These are phyloP conservation scores for Prinsepia uniflora DNA, from an alignment of 306 rosid genomes.

Conservation along the genomic window DNA sequence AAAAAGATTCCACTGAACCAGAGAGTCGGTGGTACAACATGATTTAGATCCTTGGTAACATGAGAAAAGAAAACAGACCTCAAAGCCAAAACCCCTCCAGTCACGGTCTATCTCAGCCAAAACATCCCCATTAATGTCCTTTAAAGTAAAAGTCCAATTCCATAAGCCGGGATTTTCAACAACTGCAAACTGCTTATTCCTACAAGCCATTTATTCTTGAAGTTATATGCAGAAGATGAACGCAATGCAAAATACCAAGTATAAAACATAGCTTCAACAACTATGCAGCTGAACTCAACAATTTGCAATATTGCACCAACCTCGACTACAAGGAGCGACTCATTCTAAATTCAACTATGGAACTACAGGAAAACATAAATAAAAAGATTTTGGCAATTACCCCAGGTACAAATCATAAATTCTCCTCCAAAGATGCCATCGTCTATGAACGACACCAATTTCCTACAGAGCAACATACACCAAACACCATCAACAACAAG, in stretches of 20 bases:
- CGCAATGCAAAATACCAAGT: not conserved
- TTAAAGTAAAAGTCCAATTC: slow-evolving; percentile 94
- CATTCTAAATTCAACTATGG: not conserved
- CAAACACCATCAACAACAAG: slow-evolving; percentile 29
- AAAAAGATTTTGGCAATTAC: slow-evolving; percentile 39
- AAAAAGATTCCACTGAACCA: not conserved
- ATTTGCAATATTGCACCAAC: slow-evolving; percentile 5
- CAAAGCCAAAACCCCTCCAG: slow-evolving; percentile 98
- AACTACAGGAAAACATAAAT: not conserved
- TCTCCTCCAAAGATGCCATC: slow-evolving; percentile 99
- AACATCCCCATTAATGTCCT: slow-evolving; percentile 70
- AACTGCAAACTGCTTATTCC: slow-evolving; percentile 80
- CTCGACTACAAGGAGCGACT: not conserved
- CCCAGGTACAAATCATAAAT: slow-evolving; percentile 93
- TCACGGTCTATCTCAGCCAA: slow-evolving; percentile 90
- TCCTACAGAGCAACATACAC: slow-evolving; percentile 50
- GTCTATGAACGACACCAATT: slow-evolving; percentile 90
- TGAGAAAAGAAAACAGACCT: slow-evolving; percentile 43
- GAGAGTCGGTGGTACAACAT: no score
- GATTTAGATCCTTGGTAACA: no score
- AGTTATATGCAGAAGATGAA: slow-evolving; percentile 17
- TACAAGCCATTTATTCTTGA: slow-evolving; percentile 35
- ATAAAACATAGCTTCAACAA: not conserved
- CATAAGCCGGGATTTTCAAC: slow-evolving; percentile 99
- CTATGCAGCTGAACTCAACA: not conserved